Evolutionary conservation across 768 basidiomycete species (phyloP).

Genomic region (Paxillus involutus): DNA sequence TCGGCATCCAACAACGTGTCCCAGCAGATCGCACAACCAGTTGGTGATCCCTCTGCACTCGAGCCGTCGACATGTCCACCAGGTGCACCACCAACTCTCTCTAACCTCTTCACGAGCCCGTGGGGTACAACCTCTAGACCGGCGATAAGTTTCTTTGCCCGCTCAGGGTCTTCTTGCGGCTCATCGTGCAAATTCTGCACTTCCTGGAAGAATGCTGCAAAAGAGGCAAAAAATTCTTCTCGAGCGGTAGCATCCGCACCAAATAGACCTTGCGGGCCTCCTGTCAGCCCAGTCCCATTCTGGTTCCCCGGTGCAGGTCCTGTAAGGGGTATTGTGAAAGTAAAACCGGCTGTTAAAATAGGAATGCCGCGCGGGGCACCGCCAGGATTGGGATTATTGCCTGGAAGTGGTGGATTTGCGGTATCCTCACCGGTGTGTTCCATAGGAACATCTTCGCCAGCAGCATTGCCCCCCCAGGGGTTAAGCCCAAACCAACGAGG

Average conservation of each 20-base stretch:
- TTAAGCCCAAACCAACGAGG: constrained; percentile 26
- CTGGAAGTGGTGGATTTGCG: constrained; percentile 13
- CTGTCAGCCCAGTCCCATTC: constrained; percentile 10
- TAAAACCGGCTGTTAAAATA: constrained; percentile 30
- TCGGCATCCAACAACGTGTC: constrained; percentile 55
- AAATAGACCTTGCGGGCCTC: constrained; percentile 2
- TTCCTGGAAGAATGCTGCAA: constrained; percentile 29
- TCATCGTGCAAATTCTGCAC: constrained; percentile 29
- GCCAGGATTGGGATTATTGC: constrained; percentile 24
- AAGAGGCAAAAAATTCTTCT: constrained; percentile 23
- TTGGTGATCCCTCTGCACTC: constrained; percentile 35
- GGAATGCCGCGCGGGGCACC: constrained; percentile 20
- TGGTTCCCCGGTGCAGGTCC: constrained; percentile 15
- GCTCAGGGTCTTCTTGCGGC: constrained; percentile 60
- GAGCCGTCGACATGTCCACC: constrained; percentile 31
- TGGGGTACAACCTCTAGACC: constrained; percentile 66
- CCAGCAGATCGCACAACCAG: constrained; percentile 76
- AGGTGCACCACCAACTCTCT: constrained; percentile 43
- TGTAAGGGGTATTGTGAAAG: constrained; percentile 36
- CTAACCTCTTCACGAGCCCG: constrained; percentile 65
- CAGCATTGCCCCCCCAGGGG: constrained; percentile 5
- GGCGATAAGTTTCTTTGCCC: constrained; percentile 60
- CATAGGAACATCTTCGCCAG: constrained; percentile 15
- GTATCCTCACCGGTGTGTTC: constrained; percentile 31
- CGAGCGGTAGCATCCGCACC: constrained; percentile 19